phyloP scores from a whole-genome alignment of 805 yeast species.

The Saccharomycopsis oosterbeekiorum region DNA sequence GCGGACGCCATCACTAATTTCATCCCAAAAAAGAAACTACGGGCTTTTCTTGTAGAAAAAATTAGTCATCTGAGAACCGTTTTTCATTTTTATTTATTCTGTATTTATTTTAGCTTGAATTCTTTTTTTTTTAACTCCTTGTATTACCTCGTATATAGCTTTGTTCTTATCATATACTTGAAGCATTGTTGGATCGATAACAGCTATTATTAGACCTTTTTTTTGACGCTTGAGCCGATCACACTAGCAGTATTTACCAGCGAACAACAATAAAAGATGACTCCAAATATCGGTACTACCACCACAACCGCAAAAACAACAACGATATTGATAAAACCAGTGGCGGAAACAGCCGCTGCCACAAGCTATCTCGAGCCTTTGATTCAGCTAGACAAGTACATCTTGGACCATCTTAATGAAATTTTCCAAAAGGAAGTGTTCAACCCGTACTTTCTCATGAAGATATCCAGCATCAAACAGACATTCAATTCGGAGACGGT shows the following conservation, averaged over 20 bases:
- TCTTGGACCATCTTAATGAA: neutral
- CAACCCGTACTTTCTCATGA: neutral
- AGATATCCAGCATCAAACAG: neutral
- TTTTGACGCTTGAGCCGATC: no score
- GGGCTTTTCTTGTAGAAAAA: no score
- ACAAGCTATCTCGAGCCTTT: neutral
- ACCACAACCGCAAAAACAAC: neutral
- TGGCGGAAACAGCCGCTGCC: neutral
- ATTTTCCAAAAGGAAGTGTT: neutral
- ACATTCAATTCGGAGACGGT: neutral
- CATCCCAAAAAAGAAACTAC: no score
- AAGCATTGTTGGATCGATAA: no score
- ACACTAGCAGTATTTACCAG: neutral
- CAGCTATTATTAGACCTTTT: no score
- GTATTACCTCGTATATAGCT: no score
- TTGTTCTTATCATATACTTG: no score
- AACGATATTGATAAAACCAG: neutral
- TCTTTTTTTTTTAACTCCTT: no score
- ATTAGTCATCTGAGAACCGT: no score
- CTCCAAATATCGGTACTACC: neutral
- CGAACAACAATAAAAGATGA: neutral
- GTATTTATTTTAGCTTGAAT: no score
- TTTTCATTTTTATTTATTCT: no score
- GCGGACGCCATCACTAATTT: no score
- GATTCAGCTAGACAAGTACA: neutral